phyloP scores from a whole-genome alignment of 1,284 basidiomycete genomes.

The Ustilago loliicola region DNA sequence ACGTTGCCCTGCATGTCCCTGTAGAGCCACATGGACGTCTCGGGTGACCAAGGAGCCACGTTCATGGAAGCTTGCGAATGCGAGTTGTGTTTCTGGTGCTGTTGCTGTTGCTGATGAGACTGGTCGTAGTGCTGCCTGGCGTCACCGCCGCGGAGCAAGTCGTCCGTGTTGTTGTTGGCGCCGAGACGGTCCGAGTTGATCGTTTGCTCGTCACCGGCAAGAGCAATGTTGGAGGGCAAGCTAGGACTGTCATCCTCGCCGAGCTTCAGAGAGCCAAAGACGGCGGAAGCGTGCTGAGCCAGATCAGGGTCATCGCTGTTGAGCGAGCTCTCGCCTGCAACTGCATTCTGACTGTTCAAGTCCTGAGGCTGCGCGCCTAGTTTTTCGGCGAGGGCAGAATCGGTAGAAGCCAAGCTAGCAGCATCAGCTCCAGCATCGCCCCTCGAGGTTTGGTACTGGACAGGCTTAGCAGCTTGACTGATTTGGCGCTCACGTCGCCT shows the following conservation, averaged over 20 bases:
- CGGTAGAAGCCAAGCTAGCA: background rate
- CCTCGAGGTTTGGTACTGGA: slow-evolving; percentile 12
- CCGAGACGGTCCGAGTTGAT: slow-evolving; percentile 11
- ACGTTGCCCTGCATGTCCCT: slow-evolving; percentile 88
- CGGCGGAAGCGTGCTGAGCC: slow-evolving; percentile 53
- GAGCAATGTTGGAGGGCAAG: slow-evolving; percentile 23
- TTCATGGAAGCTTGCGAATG: slow-evolving; percentile 22
- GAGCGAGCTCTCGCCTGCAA: slow-evolving; percentile 15
- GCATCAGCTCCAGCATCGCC: slow-evolving; percentile 12
- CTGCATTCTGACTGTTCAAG: background rate
- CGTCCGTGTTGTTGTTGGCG: slow-evolving; percentile 20
- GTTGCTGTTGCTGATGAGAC: slow-evolving; percentile 28
- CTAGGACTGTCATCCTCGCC: slow-evolving; percentile 54
- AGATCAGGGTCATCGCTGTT: slow-evolving; percentile 46
- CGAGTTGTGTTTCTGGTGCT: slow-evolving; percentile 10
- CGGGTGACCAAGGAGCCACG: slow-evolving; percentile 72
- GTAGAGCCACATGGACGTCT: slow-evolving; percentile 87
- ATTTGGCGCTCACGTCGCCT: slow-evolving; percentile 48
- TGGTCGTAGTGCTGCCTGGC: slow-evolving; percentile 24
- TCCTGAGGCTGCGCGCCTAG: slow-evolving; percentile 1
- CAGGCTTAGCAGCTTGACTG: slow-evolving; percentile 25
- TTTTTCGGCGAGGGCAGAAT: slow-evolving; percentile 10
- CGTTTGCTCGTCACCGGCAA: slow-evolving; percentile 13
- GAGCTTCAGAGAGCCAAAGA: slow-evolving; percentile 54
- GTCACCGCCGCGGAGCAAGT: slow-evolving; percentile 27